These are phyloP conservation scores for Didymella segeticola DNA, from an alignment of 2,329 filamentous ascomycete species.

Conservation along the genomic window DNA sequence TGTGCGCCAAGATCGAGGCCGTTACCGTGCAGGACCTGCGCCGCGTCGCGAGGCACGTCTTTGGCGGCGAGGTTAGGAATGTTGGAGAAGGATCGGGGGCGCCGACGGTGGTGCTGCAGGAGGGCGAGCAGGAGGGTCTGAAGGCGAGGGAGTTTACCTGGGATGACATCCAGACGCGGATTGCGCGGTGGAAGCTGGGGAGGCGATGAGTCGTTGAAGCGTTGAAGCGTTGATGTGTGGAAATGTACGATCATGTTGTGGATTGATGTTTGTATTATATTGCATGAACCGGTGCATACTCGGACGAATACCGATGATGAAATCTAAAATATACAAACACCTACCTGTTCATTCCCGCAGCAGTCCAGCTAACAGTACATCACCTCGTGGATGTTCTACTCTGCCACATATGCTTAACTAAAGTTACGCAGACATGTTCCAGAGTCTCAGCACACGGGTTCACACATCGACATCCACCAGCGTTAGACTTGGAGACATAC, in stretches of 20 bases:
- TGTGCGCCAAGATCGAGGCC: conserved; percentile 85
- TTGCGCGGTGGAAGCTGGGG: conserved; percentile 83
- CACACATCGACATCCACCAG: too few relatives aligned
- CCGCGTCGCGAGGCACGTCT: conserved; percentile 78
- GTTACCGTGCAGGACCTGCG: conserved; percentile 82
- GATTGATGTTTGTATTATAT: conserved; percentile 1
- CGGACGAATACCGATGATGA: neutral
- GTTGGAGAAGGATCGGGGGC: conserved; percentile 79
- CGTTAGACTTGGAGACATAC: too few relatives aligned
- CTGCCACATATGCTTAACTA: too few relatives aligned
- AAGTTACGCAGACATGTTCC: too few relatives aligned
- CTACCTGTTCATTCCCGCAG: too few relatives aligned
- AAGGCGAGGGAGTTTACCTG: conserved; percentile 74
- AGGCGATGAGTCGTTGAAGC: conserved; percentile 51
- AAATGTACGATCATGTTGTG: neutral
- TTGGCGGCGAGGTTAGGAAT: conserved; percentile 79
- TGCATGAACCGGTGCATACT: neutral
- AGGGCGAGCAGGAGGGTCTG: conserved; percentile 77
- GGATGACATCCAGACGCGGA: conserved; percentile 88
- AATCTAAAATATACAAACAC: too few relatives aligned
- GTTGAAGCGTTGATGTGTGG: neutral
- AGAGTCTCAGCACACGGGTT: too few relatives aligned
- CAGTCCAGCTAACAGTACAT: too few relatives aligned
- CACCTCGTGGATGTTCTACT: too few relatives aligned
- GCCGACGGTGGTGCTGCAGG: conserved; percentile 93